Evolutionary conservation across 768 basidiomycete species (phyloP).

Genomic region (Tricholoma bakamatsutake): DNA sequence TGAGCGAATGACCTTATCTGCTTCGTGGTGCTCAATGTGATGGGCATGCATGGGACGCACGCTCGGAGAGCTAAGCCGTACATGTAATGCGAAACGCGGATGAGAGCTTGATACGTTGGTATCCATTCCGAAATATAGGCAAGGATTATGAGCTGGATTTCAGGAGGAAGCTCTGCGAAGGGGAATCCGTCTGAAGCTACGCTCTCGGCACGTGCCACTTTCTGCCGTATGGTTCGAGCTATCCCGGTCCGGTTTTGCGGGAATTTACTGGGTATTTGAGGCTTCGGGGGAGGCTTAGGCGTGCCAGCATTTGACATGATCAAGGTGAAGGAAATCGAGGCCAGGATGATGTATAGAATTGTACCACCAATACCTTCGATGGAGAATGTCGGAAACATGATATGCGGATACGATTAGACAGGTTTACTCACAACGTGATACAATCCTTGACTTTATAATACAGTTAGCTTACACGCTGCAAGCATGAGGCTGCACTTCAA

Average conservation of each 20-base stretch:
- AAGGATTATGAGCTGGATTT: conserved; percentile 26
- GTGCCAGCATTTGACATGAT: background rate
- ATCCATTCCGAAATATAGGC: conserved; percentile 24
- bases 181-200: conserved; percentile 17
- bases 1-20: conserved; percentile 26
- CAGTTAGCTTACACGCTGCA: background rate
- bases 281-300: background rate
- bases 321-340: background rate
- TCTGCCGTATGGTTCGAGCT: conserved; percentile 15
- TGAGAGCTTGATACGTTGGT: conserved; percentile 25
- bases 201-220: conserved; percentile 13
- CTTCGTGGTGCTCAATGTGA: conserved; percentile 25
- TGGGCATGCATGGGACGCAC: conserved; percentile 28
- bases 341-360: background rate
- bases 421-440: background rate
- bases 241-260: conserved; percentile 14
- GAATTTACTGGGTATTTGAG: background rate
- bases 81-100: conserved; percentile 26
- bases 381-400: background rate
- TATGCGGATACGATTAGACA: background rate
- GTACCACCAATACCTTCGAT: background rate
- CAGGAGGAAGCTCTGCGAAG: conserved; percentile 26
- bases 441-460: background rate
- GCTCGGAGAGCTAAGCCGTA: conserved; percentile 26
- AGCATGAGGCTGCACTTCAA: background rate